These are phyloP conservation scores for Plectosphaerella cucumerina DNA, from an alignment of 2,329 filamentous ascomycete genomes.

Conservation along the genomic window DNA sequence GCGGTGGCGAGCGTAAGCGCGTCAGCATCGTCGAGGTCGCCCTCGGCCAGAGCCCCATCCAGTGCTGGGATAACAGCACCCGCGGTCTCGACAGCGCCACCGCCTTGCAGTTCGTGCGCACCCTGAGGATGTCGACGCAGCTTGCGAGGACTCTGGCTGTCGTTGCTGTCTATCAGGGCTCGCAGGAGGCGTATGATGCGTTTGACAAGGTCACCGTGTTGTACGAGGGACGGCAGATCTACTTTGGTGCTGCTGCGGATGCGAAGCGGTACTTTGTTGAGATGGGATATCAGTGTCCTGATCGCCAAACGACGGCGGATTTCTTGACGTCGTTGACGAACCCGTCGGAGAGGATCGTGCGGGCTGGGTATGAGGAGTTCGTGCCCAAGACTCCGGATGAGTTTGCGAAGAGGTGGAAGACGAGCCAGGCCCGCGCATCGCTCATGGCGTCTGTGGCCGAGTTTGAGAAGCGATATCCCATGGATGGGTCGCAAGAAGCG, in stretches of 20 bases:
- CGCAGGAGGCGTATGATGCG: constrained; percentile 22
- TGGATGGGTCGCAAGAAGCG: constrained; percentile 1
- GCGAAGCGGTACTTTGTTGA: constrained; percentile 58
- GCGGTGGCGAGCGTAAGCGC: constrained; percentile 58
- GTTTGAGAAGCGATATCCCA: constrained; percentile 6
- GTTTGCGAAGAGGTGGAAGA: constrained; percentile 23
- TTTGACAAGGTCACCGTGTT: constrained; percentile 67
- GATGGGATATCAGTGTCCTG: constrained; percentile 45
- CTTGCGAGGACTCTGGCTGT: constrained; percentile 49
- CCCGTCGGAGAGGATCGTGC: constrained; percentile 55
- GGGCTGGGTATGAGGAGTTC: constrained; percentile 47
- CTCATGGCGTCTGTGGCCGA: constrained; percentile 3
- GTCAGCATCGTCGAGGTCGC: constrained; percentile 65
- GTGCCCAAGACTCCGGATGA: constrained; percentile 55
- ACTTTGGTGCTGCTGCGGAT: constrained; percentile 53
- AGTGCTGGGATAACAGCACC: constrained; percentile 67
- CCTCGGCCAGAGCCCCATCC: constrained; percentile 38
- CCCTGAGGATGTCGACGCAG: constrained; percentile 53
- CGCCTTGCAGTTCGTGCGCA: constrained; percentile 57
- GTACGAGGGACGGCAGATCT: constrained; percentile 65
- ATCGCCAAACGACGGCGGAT: constrained; percentile 59
- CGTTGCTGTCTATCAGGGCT: constrained; percentile 57
- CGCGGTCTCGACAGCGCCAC: constrained; percentile 57
- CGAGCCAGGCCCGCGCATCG: constrained; percentile 3
- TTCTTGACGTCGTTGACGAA: constrained; percentile 68